phyloP scores from a whole-genome alignment of 768 basidiomycete genomes.

The Chalciporus chontae region DNA sequence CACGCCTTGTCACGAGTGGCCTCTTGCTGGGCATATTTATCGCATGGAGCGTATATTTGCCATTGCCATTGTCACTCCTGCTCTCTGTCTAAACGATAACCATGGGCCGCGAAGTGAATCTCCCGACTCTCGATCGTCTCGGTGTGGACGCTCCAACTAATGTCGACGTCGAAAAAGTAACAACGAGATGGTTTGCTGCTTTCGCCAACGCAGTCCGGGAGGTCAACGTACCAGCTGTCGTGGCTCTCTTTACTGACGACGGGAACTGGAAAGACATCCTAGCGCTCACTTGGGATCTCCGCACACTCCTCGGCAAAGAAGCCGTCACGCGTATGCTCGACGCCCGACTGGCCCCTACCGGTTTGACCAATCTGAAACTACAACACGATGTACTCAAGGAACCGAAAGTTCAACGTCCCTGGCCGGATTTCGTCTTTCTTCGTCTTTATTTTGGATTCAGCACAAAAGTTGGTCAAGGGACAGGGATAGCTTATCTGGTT shows the following conservation, averaged over 20 bases:
- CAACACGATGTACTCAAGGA: slow-evolving; percentile 12
- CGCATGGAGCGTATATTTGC: neutral
- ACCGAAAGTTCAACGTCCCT: slow-evolving; percentile 33
- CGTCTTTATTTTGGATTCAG: slow-evolving; percentile 50
- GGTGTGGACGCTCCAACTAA: slow-evolving; percentile 18
- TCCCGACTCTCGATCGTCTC: slow-evolving; percentile 29
- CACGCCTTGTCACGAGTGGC: neutral
- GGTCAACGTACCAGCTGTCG: slow-evolving; percentile 17
- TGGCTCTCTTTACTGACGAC: slow-evolving; percentile 30
- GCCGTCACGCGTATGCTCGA: slow-evolving; percentile 32
- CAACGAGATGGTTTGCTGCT: slow-evolving; percentile 26
- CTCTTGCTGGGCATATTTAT: neutral
- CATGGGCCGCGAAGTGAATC: slow-evolving; percentile 4
- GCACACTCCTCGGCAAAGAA: slow-evolving; percentile 37
- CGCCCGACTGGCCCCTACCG: slow-evolving; percentile 28
- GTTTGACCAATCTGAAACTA: slow-evolving; percentile 20
- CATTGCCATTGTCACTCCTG: neutral
- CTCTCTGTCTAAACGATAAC: neutral
- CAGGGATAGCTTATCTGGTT: slow-evolving; percentile 51
- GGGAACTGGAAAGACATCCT: slow-evolving; percentile 45
- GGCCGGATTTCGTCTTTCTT: slow-evolving; percentile 54
- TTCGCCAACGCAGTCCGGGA: slow-evolving; percentile 18
- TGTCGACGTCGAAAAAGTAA: slow-evolving; percentile 21
- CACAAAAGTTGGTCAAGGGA: slow-evolving; percentile 39
- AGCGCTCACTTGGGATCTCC: slow-evolving; percentile 47